Conservation (phyloP, 2,329 filamentous ascomycete species). For the Teratosphaeriaceae sp. region DNA sequence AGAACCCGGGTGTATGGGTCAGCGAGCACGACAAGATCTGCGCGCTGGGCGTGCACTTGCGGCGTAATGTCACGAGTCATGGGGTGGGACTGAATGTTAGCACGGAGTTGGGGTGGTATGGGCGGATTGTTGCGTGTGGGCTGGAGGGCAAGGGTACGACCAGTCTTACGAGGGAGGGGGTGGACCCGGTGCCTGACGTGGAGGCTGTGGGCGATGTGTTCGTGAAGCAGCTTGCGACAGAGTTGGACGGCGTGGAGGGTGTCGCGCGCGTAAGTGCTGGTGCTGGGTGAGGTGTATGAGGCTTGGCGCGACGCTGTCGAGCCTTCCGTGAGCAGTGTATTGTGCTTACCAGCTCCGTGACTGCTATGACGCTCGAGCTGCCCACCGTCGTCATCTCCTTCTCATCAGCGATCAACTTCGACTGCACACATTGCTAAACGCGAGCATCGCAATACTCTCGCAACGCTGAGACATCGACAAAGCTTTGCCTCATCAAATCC, state of each 20-base stretch:
- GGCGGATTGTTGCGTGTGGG: slow-evolving; percentile 84
- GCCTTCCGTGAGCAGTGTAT: no score
- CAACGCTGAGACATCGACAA: no score
- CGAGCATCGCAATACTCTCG: no score
- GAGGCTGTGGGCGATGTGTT: slow-evolving; percentile 35
- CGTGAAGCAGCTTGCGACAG: slow-evolving; percentile 19
- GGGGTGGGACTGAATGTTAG: slow-evolving; percentile 76
- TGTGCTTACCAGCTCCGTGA: no score
- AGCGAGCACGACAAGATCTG: slow-evolving; percentile 65
- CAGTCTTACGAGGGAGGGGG: slow-evolving; percentile 57
- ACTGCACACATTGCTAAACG: no score
- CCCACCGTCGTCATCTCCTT: no score
- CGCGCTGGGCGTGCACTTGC: slow-evolving; percentile 84
- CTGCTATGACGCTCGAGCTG: no score
- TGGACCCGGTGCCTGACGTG: slow-evolving; percentile 26
- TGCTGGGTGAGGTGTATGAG: neutral
- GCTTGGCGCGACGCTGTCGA: no score
- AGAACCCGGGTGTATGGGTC: slow-evolving; percentile 79
- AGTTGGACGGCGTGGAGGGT: slow-evolving; percentile 20
- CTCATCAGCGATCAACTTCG: no score
- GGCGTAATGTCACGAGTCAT: slow-evolving; percentile 75
- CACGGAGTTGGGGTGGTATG: slow-evolving; percentile 57
- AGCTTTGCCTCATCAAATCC: no score
- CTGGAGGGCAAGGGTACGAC: slow-evolving; percentile 72
- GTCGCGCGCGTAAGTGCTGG: slow-evolving; percentile 4